Conservation (phyloP, 2,329 filamentous ascomycete genomes). For the Colletotrichum cuscutae region DNA sequence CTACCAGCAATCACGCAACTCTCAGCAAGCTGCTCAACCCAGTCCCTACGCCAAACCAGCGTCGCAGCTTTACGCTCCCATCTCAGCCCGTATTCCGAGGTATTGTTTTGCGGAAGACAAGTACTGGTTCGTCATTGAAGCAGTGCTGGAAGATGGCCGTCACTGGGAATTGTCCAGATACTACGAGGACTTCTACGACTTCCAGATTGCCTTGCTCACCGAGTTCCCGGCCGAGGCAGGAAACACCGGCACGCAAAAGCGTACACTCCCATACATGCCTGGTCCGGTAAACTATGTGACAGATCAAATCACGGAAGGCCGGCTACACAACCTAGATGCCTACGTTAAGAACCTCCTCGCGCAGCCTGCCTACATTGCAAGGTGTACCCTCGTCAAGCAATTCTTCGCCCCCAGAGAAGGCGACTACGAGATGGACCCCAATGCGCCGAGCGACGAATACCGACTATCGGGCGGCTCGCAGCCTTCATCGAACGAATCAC, state of each 20-base stretch:
- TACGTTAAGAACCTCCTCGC: conserved; percentile 93
- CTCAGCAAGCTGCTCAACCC: conserved; percentile 50
- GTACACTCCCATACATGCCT: conserved; percentile 95
- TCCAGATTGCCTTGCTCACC: conserved; percentile 94
- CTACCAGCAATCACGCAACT: conserved; percentile 38
- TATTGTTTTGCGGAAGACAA: conserved; percentile 98
- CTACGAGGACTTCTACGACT: conserved; percentile 99
- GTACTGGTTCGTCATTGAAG: conserved; percentile 98
- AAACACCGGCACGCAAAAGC: conserved; percentile 80
- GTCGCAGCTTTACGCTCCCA: conserved; percentile 75
- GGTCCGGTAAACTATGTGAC: conserved; percentile 97
- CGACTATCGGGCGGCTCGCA: conserved; percentile 78
- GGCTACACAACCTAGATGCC: conserved; percentile 91
- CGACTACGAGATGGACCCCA: conserved; percentile 91
- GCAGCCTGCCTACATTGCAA: conserved; percentile 85
- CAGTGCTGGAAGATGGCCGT: conserved; percentile 86
- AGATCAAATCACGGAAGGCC: conserved; percentile 94
- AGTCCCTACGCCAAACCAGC: conserved; percentile 53
- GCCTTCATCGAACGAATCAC: conserved; percentile 72
- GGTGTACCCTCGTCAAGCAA: conserved; percentile 84
- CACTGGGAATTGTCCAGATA: conserved; percentile 94
- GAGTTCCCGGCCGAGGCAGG: conserved; percentile 94
- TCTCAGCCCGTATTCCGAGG: conserved; percentile 86
- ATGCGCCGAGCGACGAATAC: conserved; percentile 72
- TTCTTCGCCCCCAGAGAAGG: conserved; percentile 92